Conservation (phyloP, 192 early-diverging fungal species). For the Podila epicladia region DNA sequence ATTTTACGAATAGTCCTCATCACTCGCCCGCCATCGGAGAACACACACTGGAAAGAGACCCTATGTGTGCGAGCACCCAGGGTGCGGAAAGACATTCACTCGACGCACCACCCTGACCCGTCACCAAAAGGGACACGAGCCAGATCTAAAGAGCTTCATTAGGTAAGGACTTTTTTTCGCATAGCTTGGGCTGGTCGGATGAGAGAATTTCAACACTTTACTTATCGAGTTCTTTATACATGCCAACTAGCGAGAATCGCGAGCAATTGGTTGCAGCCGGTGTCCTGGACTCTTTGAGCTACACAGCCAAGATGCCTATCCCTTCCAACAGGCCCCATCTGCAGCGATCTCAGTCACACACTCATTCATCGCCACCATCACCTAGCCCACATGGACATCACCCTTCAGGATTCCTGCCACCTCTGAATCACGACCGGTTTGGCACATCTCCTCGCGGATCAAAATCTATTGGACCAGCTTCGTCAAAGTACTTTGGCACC, state of each 20-base stretch:
- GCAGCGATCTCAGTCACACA: conserved; percentile 6
- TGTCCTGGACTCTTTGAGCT: conserved; percentile 40
- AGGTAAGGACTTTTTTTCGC: conserved; percentile 18
- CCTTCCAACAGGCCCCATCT: conserved; percentile 26
- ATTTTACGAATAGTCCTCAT: conserved; percentile 62
- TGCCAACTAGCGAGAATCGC: conserved; percentile 29
- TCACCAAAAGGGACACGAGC: conserved; percentile 67
- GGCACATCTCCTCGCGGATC: conserved; percentile 24
- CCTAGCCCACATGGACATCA: conserved; percentile 34
- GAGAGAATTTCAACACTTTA: no score
- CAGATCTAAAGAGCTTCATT: conserved; percentile 56
- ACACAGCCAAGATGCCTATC: conserved; percentile 49
- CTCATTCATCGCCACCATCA: conserved; percentile 46
- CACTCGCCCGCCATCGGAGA: conserved; percentile 79
- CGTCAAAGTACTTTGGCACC: conserved; percentile 45
- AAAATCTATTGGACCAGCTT: conserved; percentile 21
- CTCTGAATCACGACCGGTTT: conserved; percentile 22
- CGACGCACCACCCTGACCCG: conserved; percentile 71
- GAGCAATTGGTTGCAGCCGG: conserved; percentile 48
- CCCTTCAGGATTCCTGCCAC: conserved; percentile 22
- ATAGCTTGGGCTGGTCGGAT: no score
- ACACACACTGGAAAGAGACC: conserved; percentile 84
- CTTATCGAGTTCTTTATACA: no score
- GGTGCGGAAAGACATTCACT: conserved; percentile 81
- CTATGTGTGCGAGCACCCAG: conserved; percentile 71